Conservation (phyloP, 2,329 filamentous ascomycete species). For the Coleophoma eucalyptorum region DNA sequence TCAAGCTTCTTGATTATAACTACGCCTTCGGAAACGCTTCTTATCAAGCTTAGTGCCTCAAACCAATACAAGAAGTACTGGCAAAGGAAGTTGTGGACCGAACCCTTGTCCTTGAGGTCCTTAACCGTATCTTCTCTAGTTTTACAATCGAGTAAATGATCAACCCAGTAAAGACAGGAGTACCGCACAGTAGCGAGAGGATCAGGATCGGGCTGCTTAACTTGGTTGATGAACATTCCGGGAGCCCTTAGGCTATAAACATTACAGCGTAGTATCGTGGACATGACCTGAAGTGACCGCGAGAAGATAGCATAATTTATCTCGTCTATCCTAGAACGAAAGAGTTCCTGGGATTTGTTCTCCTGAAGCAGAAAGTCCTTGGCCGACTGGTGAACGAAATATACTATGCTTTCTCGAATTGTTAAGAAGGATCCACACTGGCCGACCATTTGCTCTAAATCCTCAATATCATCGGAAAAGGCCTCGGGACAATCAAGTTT, state of each 20-base stretch:
- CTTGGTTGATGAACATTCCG: slow-evolving; percentile 17
- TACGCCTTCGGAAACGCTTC: slow-evolving; percentile 13
- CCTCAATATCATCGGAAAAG: too few relatives aligned
- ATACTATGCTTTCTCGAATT: too few relatives aligned
- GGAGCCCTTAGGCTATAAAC: slow-evolving; percentile 27
- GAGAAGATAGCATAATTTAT: too few relatives aligned
- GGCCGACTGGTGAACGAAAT: too few relatives aligned
- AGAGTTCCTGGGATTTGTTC: too few relatives aligned
- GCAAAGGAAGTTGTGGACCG: slow-evolving; percentile 26
- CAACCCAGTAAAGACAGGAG: slow-evolving; percentile 21
- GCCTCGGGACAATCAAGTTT: too few relatives aligned
- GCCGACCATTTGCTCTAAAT: too few relatives aligned
- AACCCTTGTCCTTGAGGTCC: slow-evolving; percentile 11
- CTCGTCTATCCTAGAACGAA: too few relatives aligned
- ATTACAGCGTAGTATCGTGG: slow-evolving; percentile 29
- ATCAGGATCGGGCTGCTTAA: slow-evolving; percentile 17
- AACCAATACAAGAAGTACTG: slow-evolving; percentile 9
- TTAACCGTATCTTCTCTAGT: too few relatives aligned
- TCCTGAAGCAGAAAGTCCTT: too few relatives aligned
- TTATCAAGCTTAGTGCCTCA: slow-evolving; percentile 28
- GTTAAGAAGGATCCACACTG: too few relatives aligned
- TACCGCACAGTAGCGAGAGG: slow-evolving; percentile 18
- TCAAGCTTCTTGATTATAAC: slow-evolving; percentile 10
- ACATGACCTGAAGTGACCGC: too few relatives aligned
- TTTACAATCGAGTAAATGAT: slow-evolving; percentile 29